Evolutionary conservation across 768 basidiomycete genomes (phyloP).

Genomic region (Collybiopsis confluens): DNA sequence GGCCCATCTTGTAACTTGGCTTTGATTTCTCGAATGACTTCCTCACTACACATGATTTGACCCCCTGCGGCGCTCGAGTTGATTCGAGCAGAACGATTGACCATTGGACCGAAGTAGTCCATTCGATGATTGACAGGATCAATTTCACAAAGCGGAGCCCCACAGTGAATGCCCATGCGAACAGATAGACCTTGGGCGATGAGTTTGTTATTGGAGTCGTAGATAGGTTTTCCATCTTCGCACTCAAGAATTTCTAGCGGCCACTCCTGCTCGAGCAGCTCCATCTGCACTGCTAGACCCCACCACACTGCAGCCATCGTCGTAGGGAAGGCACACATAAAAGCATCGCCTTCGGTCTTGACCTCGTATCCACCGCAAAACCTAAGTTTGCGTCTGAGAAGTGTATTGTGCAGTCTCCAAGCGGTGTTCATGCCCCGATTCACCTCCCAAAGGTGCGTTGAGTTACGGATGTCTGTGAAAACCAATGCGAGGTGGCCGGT

Average conservation of each 20-base stretch:
- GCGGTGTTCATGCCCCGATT: constrained; percentile 95
- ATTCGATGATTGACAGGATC: constrained; percentile 92
- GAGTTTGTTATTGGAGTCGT: constrained; percentile 59
- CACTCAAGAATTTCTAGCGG: constrained; percentile 91
- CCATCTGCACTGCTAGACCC: constrained; percentile 81
- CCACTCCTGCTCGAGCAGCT: constrained; percentile 82
- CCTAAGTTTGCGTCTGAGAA: constrained; percentile 81
- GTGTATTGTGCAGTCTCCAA: constrained; percentile 83
- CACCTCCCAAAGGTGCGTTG: constrained; percentile 93
- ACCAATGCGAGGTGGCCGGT: constrained; percentile 86
- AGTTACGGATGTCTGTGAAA: constrained; percentile 97
- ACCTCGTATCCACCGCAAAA: constrained; percentile 97
- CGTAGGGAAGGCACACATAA: constrained; percentile 97
- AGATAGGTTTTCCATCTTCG: constrained; percentile 81
- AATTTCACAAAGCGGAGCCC: constrained; percentile 81
- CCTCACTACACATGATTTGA: constrained; percentile 88
- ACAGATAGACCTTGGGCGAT: constrained; percentile 88
- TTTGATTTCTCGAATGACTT: constrained; percentile 79
- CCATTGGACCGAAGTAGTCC: constrained; percentile 98
- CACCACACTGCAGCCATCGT: constrained; percentile 85
- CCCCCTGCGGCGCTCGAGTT: constrained; percentile 82
- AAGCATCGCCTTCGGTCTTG: constrained; percentile 98
- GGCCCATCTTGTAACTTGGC: constrained; percentile 55
- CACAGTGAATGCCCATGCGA: constrained; percentile 97
- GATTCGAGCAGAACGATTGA: constrained; percentile 89